A percentile compares a stretch with the other conserved stretches of the same genome.
phyloP scores from a whole-genome alignment of 768 basidiomycete genomes.

The Cystobasidium onofrii region DNA sequence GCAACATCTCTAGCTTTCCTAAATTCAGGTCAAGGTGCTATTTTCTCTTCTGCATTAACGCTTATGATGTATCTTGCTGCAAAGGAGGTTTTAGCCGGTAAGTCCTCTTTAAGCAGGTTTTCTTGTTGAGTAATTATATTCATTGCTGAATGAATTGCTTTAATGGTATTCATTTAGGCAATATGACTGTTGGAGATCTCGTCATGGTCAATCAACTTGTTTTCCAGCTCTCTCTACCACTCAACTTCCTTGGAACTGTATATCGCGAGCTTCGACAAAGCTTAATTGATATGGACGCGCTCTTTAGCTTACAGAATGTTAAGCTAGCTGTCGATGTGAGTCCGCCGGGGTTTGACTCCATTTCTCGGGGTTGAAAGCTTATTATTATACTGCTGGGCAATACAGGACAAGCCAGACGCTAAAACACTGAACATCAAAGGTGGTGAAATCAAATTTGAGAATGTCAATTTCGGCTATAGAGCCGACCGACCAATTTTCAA shows the following conservation, averaged over 20 bases:
- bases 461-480: conserved; percentile 85
- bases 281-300: conserved; percentile 89
- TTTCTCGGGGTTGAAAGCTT: too few species aligned
- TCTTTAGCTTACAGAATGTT: conserved; percentile 68
- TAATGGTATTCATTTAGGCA: conserved; percentile 55
- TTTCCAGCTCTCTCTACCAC: conserved; percentile 89
- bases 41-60: conserved; percentile 88
- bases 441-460: conserved; percentile 83
- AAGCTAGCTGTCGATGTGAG: conserved; percentile 62
- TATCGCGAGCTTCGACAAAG: conserved; percentile 96
- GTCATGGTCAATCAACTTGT: conserved; percentile 99
- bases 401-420: conserved; percentile 63
- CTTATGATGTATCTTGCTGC: conserved; percentile 94
- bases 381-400: too few species aligned
- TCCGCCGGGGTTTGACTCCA: too few species aligned
- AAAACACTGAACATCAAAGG: conserved; percentile 63
- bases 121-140: too few species aligned
- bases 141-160: conserved; percentile 30
- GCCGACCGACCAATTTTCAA: conserved; percentile 85
- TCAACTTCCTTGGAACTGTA: conserved; percentile 94
- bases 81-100: conserved; percentile 84
- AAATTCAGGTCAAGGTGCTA: conserved; percentile 94
- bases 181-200: conserved; percentile 95
- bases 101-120: conserved; percentile 32
- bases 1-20: conserved; percentile 85